Percentiles rank a stretch among this genome's conserved stretches.
phyloP scores from a whole-genome alignment of 805 yeast genomes.

The Hanseniaspora thailandica region DNA sequence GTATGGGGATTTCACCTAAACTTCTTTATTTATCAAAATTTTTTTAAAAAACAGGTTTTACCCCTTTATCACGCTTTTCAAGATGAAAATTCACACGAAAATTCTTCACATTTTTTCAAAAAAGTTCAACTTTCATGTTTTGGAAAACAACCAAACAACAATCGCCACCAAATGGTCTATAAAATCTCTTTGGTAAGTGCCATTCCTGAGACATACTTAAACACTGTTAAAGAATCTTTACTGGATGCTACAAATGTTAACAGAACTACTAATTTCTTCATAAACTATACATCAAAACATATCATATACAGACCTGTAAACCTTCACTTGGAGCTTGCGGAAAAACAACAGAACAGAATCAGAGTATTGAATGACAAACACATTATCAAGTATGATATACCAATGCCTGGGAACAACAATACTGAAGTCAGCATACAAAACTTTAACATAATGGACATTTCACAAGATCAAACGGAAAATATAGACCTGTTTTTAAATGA shows the following conservation, averaged over 20 bases:
- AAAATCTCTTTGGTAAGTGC: not conserved
- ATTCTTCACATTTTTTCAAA: not conserved
- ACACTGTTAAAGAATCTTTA: not conserved
- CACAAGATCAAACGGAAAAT: constrained; percentile 14
- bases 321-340: not conserved
- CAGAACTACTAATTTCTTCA: not conserved
- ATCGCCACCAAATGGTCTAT: not conserved
- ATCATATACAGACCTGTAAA: constrained; percentile 4
- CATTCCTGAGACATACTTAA: not conserved
- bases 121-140: not conserved
- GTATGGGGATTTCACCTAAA: not conserved
- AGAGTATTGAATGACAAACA: constrained; percentile 19
- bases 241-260: not conserved
- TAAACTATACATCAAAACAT: not conserved
- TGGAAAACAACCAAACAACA: not conserved
- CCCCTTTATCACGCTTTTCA: no score
- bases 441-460: constrained; percentile 44
- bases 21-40: no score
- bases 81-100: not conserved
- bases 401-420: constrained; percentile 51
- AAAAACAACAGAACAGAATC: constrained; percentile 24
- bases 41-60: no score
- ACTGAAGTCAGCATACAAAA: constrained; percentile 48
- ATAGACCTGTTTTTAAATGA: constrained; percentile 38
- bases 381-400: constrained; percentile 40